These are phyloP conservation scores for Fusarium sp. DNA, from an alignment of 2,329 filamentous ascomycete species.

Conservation along the genomic window DNA sequence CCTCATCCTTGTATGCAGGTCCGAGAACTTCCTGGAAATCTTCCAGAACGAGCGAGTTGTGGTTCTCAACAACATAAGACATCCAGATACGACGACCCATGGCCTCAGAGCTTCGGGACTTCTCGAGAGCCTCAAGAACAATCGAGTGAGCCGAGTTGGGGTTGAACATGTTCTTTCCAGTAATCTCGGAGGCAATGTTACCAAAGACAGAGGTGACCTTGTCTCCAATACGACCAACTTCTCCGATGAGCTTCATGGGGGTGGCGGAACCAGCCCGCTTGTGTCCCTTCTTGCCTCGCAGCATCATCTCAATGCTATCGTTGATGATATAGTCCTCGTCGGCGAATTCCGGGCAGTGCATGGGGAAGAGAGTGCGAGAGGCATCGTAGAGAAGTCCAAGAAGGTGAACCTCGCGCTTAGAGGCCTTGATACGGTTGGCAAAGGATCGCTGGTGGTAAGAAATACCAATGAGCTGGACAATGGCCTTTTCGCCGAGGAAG, in stretches of 20 bases:
- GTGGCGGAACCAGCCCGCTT: slow-evolving; percentile 71
- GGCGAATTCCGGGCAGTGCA: slow-evolving; percentile 89
- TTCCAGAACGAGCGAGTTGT: slow-evolving; percentile 80
- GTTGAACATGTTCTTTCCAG: slow-evolving; percentile 95
- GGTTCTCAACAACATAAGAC: slow-evolving; percentile 94
- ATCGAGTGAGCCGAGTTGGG: slow-evolving; percentile 90
- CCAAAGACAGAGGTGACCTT: slow-evolving; percentile 95
- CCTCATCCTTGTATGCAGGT: slow-evolving; percentile 75
- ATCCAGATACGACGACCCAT: slow-evolving; percentile 96
- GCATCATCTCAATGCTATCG: slow-evolving; percentile 79
- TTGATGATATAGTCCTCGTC: slow-evolving; percentile 94
- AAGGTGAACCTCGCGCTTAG: slow-evolving; percentile 86
- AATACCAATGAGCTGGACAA: slow-evolving; percentile 86
- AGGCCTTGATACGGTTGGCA: slow-evolving; percentile 84
- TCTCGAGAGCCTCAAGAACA: slow-evolving; percentile 89
- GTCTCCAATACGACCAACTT: slow-evolving; percentile 85
- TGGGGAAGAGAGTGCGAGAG: slow-evolving; percentile 87
- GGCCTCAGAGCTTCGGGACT: slow-evolving; percentile 85
- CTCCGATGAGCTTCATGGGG: slow-evolving; percentile 82
- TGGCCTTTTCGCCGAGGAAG: slow-evolving; percentile 79
- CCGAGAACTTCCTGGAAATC: slow-evolving; percentile 92
- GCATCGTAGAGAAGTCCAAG: slow-evolving; percentile 90
- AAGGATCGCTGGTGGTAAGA: slow-evolving; percentile 89
- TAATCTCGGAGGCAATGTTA: slow-evolving; percentile 93
- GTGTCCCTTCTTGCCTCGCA: slow-evolving; percentile 65